Conservation (phyloP, 192 early-diverging fungal species). For the Dimargaris cristalligena region DNA sequence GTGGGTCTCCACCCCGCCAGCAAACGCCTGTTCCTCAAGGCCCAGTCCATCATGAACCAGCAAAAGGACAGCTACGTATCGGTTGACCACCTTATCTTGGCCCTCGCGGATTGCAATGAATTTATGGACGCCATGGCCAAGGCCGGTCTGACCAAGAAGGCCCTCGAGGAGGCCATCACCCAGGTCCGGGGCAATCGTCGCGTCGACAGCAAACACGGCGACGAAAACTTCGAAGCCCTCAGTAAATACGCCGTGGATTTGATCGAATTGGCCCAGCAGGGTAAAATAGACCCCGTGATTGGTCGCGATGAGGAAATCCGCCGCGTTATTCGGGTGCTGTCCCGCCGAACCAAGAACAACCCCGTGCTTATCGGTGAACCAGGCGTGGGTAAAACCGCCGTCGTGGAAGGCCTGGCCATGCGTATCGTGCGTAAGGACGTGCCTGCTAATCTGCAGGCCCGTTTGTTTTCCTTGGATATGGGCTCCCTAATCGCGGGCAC, state of each 20-base stretch:
- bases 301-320: conserved; percentile 94
- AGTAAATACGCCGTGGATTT: conserved; percentile 90
- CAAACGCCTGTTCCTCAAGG: conserved; percentile 43
- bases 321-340: conserved; percentile 82
- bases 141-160: conserved; percentile 47
- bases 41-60: conserved; percentile 64
- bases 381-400: conserved; percentile 59
- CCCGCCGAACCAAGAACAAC: conserved; percentile 80
- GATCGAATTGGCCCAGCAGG: conserved; percentile 57
- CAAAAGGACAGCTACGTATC: conserved; percentile 83
- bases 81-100: conserved; percentile 78
- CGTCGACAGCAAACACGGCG: conserved; percentile 76
- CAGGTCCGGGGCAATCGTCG: conserved; percentile 61
- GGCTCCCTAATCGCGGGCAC: conserved; percentile 83
- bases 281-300: conserved; percentile 93
- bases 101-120: conserved; percentile 53
- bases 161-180: conserved; percentile 56
- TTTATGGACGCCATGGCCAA: conserved; percentile 39
- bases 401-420: conserved; percentile 87
- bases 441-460: conserved; percentile 62
- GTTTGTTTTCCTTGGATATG: conserved; percentile 89
- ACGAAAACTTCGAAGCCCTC: conserved; percentile 79
- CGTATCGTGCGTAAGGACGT: conserved; percentile 89
- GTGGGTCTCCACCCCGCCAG: conserved; percentile 44
- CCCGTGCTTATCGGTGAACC: conserved; percentile 75